Evolutionary conservation across 495 filamentous ascomycete genomes (phyloP).

Genomic region (Penicillium parvum): DNA sequence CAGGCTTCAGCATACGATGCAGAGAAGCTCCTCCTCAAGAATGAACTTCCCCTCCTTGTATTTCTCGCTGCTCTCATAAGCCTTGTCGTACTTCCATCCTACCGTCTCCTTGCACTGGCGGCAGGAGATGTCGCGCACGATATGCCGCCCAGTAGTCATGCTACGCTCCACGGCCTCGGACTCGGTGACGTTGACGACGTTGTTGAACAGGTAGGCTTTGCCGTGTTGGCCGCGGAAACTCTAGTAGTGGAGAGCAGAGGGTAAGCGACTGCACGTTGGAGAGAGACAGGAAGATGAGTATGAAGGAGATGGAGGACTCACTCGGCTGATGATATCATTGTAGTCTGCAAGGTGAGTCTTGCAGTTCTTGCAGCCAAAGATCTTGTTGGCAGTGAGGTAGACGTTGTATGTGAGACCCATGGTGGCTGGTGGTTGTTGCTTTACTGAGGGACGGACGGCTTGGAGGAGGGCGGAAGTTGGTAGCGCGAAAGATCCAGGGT

Average conservation of each 20-base stretch:
- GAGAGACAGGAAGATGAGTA: slow-evolving; percentile 2
- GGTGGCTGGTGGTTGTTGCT: slow-evolving; percentile 21
- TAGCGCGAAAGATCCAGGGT: background rate
- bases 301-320: slow-evolving; percentile 40
- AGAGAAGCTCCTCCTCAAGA: slow-evolving; percentile 87
- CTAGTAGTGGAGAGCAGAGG: slow-evolving; percentile 39
- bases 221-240: slow-evolving; percentile 98
- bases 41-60: slow-evolving; percentile 99
- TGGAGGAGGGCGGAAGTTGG: background rate
- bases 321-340: slow-evolving; percentile 91
- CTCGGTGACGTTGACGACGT: slow-evolving; percentile 81
- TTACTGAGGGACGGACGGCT: slow-evolving; percentile 1
- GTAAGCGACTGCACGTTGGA: slow-evolving; percentile 12
- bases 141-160: slow-evolving; percentile 97
- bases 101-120: slow-evolving; percentile 85
- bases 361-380: slow-evolving; percentile 94
- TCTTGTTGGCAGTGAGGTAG: slow-evolving; percentile 83
- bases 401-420: slow-evolving; percentile 97
- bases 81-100: slow-evolving; percentile 99
- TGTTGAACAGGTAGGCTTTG: slow-evolving; percentile 95
- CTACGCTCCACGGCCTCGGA: slow-evolving; percentile 83
- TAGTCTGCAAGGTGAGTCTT: slow-evolving; percentile 93
- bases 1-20: slow-evolving; percentile 57
- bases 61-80: slow-evolving; percentile 85
- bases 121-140: slow-evolving; percentile 90